These are phyloP conservation scores for Martensiomyces pterosporus DNA, from an alignment of 192 early-diverging fungal genomes.

Conservation along the genomic window DNA sequence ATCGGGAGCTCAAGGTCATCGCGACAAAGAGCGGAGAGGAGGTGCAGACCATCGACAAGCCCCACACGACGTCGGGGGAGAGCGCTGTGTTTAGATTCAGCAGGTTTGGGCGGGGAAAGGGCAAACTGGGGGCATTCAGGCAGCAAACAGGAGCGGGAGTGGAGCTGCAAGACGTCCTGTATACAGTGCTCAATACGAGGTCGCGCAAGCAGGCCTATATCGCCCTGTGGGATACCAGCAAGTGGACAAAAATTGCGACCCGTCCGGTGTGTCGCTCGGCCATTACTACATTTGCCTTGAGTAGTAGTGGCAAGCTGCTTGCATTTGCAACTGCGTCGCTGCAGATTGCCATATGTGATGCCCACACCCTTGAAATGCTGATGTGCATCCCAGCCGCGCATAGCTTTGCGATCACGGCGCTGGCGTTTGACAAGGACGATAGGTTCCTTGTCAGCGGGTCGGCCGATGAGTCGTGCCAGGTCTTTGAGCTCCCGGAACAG, in stretches of 20 bases:
- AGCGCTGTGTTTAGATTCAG: slow-evolving; percentile 38
- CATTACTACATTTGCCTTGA: slow-evolving; percentile 46
- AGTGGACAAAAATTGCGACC: slow-evolving; percentile 23
- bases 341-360: slow-evolving; percentile 61
- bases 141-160: not conserved
- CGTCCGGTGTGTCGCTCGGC: slow-evolving; percentile 24
- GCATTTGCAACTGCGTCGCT: slow-evolving; percentile 73
- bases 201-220: slow-evolving; percentile 43
- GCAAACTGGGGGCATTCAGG: not conserved
- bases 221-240: slow-evolving; percentile 26
- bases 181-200: slow-evolving; percentile 46
- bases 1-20: slow-evolving; percentile 30
- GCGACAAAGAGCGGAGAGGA: slow-evolving; percentile 12
- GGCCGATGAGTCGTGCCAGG: slow-evolving; percentile 70
- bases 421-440: slow-evolving; percentile 69
- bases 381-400: slow-evolving; percentile 67
- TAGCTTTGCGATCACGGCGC: slow-evolving; percentile 69
- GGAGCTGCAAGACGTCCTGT: slow-evolving; percentile 17
- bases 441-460: slow-evolving; percentile 72
- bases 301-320: slow-evolving; percentile 64
- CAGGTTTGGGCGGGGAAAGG: slow-evolving; percentile 22
- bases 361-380: slow-evolving; percentile 56
- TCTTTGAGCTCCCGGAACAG: slow-evolving; percentile 53
- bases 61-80: slow-evolving; percentile 25
- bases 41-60: slow-evolving; percentile 36